Base-by-base conservation (phyloP, 306 rosid genomes). In the Cicer cuneatum region DNA sequence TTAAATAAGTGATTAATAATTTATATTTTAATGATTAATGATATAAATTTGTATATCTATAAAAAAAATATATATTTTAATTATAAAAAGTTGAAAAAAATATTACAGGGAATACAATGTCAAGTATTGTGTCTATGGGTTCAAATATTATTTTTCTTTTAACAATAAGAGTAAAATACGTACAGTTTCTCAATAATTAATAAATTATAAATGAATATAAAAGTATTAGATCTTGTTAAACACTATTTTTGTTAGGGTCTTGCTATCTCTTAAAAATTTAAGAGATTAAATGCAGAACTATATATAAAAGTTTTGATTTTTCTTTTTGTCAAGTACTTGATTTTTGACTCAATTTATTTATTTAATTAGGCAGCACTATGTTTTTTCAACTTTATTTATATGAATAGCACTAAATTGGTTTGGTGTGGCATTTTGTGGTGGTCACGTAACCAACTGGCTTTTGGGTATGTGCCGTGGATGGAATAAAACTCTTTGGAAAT, bases 401-500 rank as follows among this genome's bases (percentile, higher is more conserved):
- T 40, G 59, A 48, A 42, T 73, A 59, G 10, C 24, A 39, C 37
- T 16, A 3, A 51, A 62, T 41, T 51, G 51, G 2, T 80, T 69
- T 6, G 8, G 4, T 12, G 57, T 67, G 67, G 29, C 29, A 69
- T 39, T 70, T 63, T 75, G 63, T 61, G 53, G 76, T 41, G 11
- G 4, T 66, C 19, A 29, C 52, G 12, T 66, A 80, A 62, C 18
- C 64, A 77, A 69, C 46, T 33, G 33, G 72, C 7, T 74, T 68
- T 39, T 60, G 49, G 54, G 52, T 69, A 37, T 49, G 24, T 69
- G 6, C 12, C 11, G 24, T 67, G 59, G 56, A 46, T 2, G 35
- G 64, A 10, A 3, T 21, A n/a, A 67, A 73, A 16, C 63, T 54
- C 56, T 79, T 49, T 13, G 37, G 46, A 56, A 85, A 77, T 80